Percentiles rank a stretch among this genome's conserved stretches.
These are phyloP conservation scores for Russula foetens DNA, from an alignment of 768 basidiomycete genomes.

Conservation along the genomic window DNA sequence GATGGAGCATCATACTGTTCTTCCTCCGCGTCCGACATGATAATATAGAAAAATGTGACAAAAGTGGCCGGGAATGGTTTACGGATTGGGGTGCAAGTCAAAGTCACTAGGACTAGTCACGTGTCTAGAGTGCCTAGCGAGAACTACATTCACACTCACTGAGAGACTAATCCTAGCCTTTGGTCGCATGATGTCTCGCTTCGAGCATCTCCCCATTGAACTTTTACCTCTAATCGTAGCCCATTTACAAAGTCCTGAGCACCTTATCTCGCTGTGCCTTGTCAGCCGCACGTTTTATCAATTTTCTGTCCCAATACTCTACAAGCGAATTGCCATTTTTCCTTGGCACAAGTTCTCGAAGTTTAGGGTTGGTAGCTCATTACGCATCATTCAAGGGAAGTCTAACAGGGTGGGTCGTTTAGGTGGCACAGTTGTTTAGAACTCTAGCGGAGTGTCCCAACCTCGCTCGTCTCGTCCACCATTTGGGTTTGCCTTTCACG, in stretches of 20 bases:
- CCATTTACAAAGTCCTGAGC: slow-evolving; percentile 42
- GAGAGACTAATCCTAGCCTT: no score
- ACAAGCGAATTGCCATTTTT: slow-evolving; percentile 51
- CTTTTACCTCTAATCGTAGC: slow-evolving; percentile 49
- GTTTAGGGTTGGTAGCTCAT: slow-evolving; percentile 35
- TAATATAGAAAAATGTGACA: slow-evolving; percentile 26
- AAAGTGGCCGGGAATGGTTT: neutral
- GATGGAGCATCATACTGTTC: slow-evolving; percentile 29
- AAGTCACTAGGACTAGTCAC: neutral
- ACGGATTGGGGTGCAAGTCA: no score
- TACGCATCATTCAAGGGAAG: neutral
- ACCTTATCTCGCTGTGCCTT: slow-evolving; percentile 44
- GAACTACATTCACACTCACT: no score
- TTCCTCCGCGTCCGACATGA: slow-evolving; percentile 39
- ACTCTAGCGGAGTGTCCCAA: slow-evolving; percentile 48
- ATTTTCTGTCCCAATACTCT: slow-evolving; percentile 46
- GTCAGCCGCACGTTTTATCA: slow-evolving; percentile 49
- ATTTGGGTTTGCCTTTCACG: slow-evolving; percentile 41
- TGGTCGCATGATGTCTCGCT: slow-evolving; percentile 30
- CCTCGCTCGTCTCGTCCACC: slow-evolving; percentile 50
- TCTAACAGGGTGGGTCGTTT: neutral
- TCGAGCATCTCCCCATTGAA: slow-evolving; percentile 58
- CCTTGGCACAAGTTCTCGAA: slow-evolving; percentile 67
- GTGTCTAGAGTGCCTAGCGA: no score
- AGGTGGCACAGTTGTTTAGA: slow-evolving; percentile 56